Base-by-base conservation (phyloP, 1,284 basidiomycete species). In the Gymnopus androsaceus region DNA sequence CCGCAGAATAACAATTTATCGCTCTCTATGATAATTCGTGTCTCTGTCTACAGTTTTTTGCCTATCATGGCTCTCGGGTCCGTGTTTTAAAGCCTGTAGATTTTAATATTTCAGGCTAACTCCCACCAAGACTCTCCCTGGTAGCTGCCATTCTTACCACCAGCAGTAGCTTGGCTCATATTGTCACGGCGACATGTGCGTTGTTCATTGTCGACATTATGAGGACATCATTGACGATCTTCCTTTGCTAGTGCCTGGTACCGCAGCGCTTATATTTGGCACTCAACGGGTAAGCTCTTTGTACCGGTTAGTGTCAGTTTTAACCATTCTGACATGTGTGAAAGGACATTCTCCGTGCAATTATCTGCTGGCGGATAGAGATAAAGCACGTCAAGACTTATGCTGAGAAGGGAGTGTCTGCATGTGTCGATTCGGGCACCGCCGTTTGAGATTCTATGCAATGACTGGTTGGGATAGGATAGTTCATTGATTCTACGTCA, bases 21-120 rank as follows among this genome's bases (percentile, higher is more conserved):
- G 5, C 3, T 49, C 17, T 4, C 47, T 17, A 49, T 49, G 47
- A 36, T 49, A 8, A 14, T 49, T 3, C 30, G 47, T 5, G 34
- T 49, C 5, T 49, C 47, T 6, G 30, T 49, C 9, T 49, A 34
- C 31, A 49, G 47, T 37, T 31, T 49, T 12, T 19, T 49, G 12
- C 47, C 47, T 7, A 36, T 49, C 17, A 4, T 49, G 17, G 47
- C 47, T 31, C 28, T 49, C 9, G 47, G 47, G 47, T 49, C n/a
- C n/a, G n/a, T n/a, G n/a, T n/a, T n/a, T n/a, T n/a, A n/a, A 34
- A 36, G 33, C 21, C 8, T n/a, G 17, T 36, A 19, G 9, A 9
- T 27, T 5, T 36, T 36, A 7, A n/a, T 40, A n/a, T n/a, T 19
- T 14, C 8, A 25, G 15, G 9, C 17, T 34, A 34, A 36, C 31